Evolutionary conservation across 805 yeast genomes (phyloP), one percentile per base, ranked within the genome.

Genomic region (Yarrowia sp.): DNA sequence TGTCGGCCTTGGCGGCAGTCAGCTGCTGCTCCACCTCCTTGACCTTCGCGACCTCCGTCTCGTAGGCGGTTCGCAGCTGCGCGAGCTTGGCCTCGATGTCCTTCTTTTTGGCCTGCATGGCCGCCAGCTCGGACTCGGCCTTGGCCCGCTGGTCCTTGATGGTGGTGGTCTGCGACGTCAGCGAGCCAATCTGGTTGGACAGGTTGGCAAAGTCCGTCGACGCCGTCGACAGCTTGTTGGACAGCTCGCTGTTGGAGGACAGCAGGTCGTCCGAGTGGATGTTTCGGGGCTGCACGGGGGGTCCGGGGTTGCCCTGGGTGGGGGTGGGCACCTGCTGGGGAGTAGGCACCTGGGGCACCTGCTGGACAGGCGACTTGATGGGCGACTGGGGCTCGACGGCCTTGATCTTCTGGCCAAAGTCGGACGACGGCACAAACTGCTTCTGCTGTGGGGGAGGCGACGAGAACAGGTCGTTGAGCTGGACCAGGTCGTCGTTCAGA

Each of bases 191-290:
- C 75, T 92, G 97, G 68, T 86, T 89, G 0, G 96, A 87, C 41
- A 88, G 78, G 67, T 92, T 90, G 14, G 96, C 97, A 72, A 90
- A 81, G 68, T 90, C 97, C 8, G 91, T 82, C 6, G 94, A 84
- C 4, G 96, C 93, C 64, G 83, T 82, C 1, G 96, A 84, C 55
- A 90, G 76, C 69, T 86, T 84, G 27, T 85, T 84, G 1, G 89
- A 81, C 1, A 86, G 80, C 58, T 82, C 88, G 6, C 78, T 76
- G 53, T 71, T 71, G 13, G 77, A 68, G 0, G 87, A 84, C 61
- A 82, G 75, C 56, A 85, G 72, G 65, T 84, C 89, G n/a, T 58
- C 62, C 13, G 39, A 31, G 19, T 42, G 61, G 16, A 55, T n/a
- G 22, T 27, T 55, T 55, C 47, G 27, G 13, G 68, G 63, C 12